A percentile compares a stretch with the other conserved stretches of the same genome.
These are phyloP conservation scores for Yamadazyma blattariae DNA, from an alignment of 1,139 yeast species.

Conservation along the genomic window DNA sequence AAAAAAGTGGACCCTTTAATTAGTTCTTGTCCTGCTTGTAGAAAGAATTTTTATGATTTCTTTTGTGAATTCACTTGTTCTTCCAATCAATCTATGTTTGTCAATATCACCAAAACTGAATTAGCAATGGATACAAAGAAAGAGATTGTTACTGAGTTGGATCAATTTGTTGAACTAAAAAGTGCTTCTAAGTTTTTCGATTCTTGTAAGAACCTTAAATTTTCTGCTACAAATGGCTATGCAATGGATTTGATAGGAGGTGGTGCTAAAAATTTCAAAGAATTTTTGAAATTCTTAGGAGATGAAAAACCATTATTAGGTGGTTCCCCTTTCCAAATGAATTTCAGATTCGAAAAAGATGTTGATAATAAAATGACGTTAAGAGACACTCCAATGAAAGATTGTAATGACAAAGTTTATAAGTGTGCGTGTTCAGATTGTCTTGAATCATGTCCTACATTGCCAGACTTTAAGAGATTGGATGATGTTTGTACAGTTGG, in stretches of 20 bases:
- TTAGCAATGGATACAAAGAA: constrained; percentile 50
- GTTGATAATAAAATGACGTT: constrained; percentile 18
- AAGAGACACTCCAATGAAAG: constrained; percentile 32
- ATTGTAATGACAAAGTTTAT: constrained; percentile 66
- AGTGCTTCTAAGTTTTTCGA: constrained; percentile 70
- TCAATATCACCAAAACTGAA: constrained; percentile 59
- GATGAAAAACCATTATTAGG: constrained; percentile 92
- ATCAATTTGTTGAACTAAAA: constrained; percentile 55
- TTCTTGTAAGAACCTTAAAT: constrained; percentile 86
- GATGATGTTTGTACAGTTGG: constrained; percentile 53
- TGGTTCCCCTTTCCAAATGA: constrained; percentile 94
- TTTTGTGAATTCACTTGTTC: constrained; percentile 93
- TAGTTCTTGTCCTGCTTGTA: constrained; percentile 93
- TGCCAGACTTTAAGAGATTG: constrained; percentile 43
- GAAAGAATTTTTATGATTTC: constrained; percentile 76
- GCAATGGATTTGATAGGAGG: constrained; percentile 98
- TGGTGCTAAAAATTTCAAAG: constrained; percentile 73
- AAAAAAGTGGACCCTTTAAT: constrained; percentile 76
- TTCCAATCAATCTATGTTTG: constrained; percentile 73
- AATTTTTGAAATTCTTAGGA: constrained; percentile 83
- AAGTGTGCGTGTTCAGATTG: constrained; percentile 94
- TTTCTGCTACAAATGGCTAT: constrained; percentile 90
- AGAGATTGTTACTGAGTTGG: constrained; percentile 68
- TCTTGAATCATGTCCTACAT: constrained; percentile 68
- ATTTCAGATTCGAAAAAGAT: constrained; percentile 54